Conservation (phyloP, 2,329 filamentous ascomycete species). For the Fusarium anguioides region DNA sequence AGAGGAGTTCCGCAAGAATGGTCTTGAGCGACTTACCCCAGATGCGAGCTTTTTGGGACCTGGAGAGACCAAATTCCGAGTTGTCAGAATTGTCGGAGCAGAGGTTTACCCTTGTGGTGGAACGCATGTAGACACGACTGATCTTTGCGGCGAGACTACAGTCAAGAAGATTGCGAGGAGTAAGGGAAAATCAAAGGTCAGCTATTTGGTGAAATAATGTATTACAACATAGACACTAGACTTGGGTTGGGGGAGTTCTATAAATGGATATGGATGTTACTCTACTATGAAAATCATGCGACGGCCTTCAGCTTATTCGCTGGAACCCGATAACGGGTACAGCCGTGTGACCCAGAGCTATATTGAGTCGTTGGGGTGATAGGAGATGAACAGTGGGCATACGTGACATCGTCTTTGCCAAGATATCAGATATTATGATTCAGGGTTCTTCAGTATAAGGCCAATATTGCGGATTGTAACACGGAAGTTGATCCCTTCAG, state of each 20-base stretch:
- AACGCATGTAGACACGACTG: slow-evolving; percentile 74
- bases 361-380: too few species aligned
- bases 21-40: slow-evolving; percentile 66
- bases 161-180: slow-evolving; percentile 71
- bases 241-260: background rate
- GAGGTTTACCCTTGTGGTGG: slow-evolving; percentile 81
- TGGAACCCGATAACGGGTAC: too few species aligned
- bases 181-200: slow-evolving; percentile 42
- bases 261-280: background rate
- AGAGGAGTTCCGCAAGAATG: slow-evolving; percentile 66
- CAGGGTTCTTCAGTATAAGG: background rate
- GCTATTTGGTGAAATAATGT: slow-evolving; percentile 33
- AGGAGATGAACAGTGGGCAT: too few species aligned
- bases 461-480: background rate
- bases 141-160: slow-evolving; percentile 67
- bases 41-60: slow-evolving; percentile 51
- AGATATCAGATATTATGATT: background rate
- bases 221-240: background rate
- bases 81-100: slow-evolving; percentile 75
- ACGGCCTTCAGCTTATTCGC: background rate
- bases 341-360: background rate
- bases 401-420: background rate
- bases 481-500: background rate
- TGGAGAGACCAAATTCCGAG: slow-evolving; percentile 66
- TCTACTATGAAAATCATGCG: background rate